phyloP scores from a whole-genome alignment of 139 green algal species.

The Medakamo hakoo region DNA sequence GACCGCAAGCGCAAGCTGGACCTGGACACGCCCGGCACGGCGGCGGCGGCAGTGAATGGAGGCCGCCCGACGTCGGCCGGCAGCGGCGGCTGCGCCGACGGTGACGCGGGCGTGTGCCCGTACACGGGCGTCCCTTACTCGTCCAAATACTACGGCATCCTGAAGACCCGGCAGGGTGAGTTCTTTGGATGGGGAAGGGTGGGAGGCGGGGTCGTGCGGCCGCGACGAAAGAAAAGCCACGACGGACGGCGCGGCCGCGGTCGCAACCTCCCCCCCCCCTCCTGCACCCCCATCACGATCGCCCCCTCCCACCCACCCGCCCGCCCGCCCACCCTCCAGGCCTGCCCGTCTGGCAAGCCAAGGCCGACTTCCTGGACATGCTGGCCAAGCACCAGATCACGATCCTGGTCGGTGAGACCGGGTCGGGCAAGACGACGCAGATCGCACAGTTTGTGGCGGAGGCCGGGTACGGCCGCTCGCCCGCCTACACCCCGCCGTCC shows the following conservation, averaged over 20 bases:
- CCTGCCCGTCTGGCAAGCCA: slow-evolving; percentile 92
- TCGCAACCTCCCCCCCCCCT: neutral
- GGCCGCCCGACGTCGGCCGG: neutral
- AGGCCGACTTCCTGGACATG: slow-evolving; percentile 83
- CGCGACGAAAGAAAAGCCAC: neutral
- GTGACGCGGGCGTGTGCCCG: slow-evolving; percentile 33
- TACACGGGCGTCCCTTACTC: slow-evolving; percentile 74
- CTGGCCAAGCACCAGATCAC: slow-evolving; percentile 85
- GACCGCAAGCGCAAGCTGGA: slow-evolving; percentile 65
- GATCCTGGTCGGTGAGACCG: slow-evolving; percentile 96
- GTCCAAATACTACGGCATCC: slow-evolving; percentile 80
- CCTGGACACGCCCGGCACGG: slow-evolving; percentile 16
- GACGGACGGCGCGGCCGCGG: neutral
- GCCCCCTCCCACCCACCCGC: neutral
- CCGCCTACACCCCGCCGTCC: slow-evolving; percentile 32
- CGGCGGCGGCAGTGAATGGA: slow-evolving; percentile 3
- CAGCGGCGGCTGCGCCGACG: slow-evolving; percentile 1
- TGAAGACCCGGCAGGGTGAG: slow-evolving; percentile 51
- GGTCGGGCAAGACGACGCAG: slow-evolving; percentile 97
- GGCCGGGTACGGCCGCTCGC: slow-evolving; percentile 46
- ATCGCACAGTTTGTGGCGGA: slow-evolving; percentile 95
- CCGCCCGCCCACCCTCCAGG: slow-evolving; percentile 20
- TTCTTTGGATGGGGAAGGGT: neutral
- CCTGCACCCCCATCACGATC: neutral
- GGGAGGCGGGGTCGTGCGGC: neutral